Evolutionary conservation across 2,329 filamentous ascomycete species (phyloP).

Genomic region (Alternaria viburni): DNA sequence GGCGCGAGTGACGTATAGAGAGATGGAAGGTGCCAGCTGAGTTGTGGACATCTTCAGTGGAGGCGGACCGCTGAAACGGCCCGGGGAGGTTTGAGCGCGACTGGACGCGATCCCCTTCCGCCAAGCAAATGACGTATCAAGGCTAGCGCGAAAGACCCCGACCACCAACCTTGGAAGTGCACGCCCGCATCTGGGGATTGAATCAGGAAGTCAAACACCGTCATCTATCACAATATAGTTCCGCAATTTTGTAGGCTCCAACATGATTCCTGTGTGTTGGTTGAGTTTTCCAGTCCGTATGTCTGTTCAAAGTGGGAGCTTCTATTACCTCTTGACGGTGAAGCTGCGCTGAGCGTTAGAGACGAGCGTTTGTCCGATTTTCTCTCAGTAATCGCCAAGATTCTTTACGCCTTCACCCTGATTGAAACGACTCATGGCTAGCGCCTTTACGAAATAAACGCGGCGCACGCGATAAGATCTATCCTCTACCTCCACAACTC

Average conservation of each 20-base stretch:
- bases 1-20: constrained; percentile 17
- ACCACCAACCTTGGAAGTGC: neutral
- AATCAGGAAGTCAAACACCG: neutral
- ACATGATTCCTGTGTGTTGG: no score
- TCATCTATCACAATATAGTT: neutral
- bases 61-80: neutral
- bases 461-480: neutral
- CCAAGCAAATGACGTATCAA: neutral
- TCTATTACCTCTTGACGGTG: neutral
- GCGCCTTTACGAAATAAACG: neutral
- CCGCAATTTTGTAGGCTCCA: no score
- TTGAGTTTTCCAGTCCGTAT: accelerated
- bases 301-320: neutral
- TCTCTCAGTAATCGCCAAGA: no score
- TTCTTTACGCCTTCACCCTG: no score
- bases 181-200: neutral
- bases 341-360: neutral
- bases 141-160: neutral
- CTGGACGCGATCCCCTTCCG: neutral
- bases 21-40: constrained; percentile 1
- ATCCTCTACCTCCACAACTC: neutral
- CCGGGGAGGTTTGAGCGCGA: neutral
- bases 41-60: neutral
- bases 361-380: no score
- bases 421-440: no score